phyloP scores from a whole-genome alignment of 192 early-diverging fungal genomes.

The Backusella westeae region DNA sequence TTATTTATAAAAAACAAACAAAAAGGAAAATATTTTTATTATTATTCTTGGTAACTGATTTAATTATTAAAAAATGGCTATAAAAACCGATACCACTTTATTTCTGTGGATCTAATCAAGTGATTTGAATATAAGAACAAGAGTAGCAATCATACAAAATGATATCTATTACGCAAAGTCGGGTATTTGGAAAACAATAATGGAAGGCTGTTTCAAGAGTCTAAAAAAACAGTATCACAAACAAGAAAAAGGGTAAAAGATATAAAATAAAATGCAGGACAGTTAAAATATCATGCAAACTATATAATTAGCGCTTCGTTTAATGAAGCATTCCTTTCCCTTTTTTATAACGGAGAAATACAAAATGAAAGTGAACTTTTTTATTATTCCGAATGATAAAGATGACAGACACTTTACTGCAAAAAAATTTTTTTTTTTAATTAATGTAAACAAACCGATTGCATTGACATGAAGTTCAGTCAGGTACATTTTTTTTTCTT shows the following conservation, averaged over 20 bases:
- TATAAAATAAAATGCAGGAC: background rate
- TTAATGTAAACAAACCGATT: constrained; percentile 1
- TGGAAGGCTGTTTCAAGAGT: background rate
- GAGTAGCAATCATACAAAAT: too few species aligned
- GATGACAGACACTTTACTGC: background rate
- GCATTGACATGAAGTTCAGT: background rate
- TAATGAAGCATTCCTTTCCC: background rate
- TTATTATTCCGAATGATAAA: background rate
- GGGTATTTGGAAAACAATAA: too few species aligned
- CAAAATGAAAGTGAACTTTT: background rate
- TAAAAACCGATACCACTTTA: background rate
- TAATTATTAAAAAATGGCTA: background rate
- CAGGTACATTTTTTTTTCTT: background rate
- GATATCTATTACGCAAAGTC: too few species aligned
- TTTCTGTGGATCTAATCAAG: too few species aligned
- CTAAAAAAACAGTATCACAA: background rate
- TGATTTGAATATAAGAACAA: too few species aligned
- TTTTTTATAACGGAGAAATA: background rate
- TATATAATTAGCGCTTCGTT: background rate
- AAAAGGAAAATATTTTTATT: background rate
- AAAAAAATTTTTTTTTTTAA: background rate
- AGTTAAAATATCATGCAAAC: background rate
- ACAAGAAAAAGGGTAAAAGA: background rate
- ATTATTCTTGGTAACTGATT: background rate
- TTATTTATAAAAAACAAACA: background rate